Percentiles rank a stretch among this genome's conserved stretches.
Evolutionary conservation across 495 filamentous ascomycete species (phyloP).

Genomic region (Margaritispora aquatica): DNA sequence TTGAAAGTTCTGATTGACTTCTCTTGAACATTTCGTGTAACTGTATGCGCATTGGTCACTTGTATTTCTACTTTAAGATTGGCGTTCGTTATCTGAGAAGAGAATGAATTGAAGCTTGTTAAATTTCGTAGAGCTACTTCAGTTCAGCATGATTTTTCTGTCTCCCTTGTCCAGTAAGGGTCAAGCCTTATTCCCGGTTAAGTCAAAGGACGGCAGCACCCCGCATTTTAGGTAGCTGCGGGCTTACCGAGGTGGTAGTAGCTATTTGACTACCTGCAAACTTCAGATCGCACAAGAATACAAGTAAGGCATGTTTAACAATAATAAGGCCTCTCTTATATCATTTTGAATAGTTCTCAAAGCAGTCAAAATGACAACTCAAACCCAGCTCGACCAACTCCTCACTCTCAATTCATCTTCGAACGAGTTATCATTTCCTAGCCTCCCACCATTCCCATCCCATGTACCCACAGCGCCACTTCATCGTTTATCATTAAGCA

Average conservation of each 20-base stretch:
- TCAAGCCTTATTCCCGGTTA: not conserved
- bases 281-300: too few species aligned
- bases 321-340: too few species aligned
- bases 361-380: not conserved
- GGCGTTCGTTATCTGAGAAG: too few species aligned
- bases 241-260: not conserved
- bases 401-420: not conserved
- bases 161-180: too few species aligned
- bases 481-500: slow-evolving; percentile 44
- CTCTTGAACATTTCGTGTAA: too few species aligned
- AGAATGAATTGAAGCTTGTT: too few species aligned
- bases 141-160: too few species aligned
- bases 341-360: not conserved
- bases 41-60: too few species aligned
- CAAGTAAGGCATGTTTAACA: too few species aligned
- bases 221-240: not conserved
- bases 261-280: too few species aligned
- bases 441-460: slow-evolving; percentile 34
- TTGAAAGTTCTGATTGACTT: slow-evolving; percentile 31
- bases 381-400: not conserved
- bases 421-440: not conserved
- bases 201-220: not conserved
- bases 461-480: slow-evolving; percentile 49
- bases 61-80: too few species aligned
- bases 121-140: too few species aligned